Base-by-base conservation (phyloP, 805 yeast genomes). In the Cyberlindnera amylophila region DNA sequence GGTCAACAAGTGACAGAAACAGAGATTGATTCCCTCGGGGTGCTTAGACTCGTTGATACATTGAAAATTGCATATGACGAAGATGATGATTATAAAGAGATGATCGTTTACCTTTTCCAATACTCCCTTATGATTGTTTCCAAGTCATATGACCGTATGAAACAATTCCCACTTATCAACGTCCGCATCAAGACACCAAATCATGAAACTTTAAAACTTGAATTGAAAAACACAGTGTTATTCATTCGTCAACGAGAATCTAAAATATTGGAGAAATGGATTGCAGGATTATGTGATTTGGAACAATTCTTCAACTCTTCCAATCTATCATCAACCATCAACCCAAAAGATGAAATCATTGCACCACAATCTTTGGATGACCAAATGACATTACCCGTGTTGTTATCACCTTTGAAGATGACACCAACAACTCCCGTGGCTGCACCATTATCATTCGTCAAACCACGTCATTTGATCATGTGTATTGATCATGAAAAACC, bases 221-320 rank as follows among this genome's bases (percentile, higher is more conserved):
- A 33, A 5, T 38, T 51, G 12, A 37, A 55, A 26, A 54, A 48
- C 30, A 53, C 11, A 24, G 37, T 34, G 19, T 45, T 26, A 55
- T 64, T 44, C 43, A 57, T 16, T 31, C 58, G 9, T 45, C 65
- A 35, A 54, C 55, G 13, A 42, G 42, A 57, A n/a, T 49, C 63
- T 0, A 54, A 58, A 34, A 53, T 63, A 6, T 49, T 67, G 28
- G 65, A 67, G 49, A 68, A 68, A 51, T 69, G 74, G 74, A 62
- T 66, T 12, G 59, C 71, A 2, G 72, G 63, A 0, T 38, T 69
- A 9, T 57, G 69, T 32, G 64, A 67, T 41, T 45, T 47, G 35
- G 64, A 61, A 4, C 48, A 65, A 13, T 42, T 46, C 7, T 65
- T 67, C 39, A 49, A 59, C 40, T 55, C 60, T 4, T 30, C 39